phyloP scores from a whole-genome alignment of 371 early-diverging fungal genomes.

The Mucor circinelloides region DNA sequence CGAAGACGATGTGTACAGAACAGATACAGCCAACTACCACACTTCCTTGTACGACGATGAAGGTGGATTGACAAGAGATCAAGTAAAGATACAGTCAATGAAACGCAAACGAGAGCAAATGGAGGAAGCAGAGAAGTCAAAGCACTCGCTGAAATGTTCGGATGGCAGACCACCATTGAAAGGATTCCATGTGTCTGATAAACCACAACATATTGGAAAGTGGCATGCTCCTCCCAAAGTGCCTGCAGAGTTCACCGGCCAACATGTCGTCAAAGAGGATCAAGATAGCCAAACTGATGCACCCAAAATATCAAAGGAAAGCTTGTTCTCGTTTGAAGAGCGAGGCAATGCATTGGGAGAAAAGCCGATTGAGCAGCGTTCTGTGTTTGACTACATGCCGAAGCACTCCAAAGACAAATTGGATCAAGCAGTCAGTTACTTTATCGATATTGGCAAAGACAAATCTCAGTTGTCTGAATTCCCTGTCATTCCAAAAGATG shows the following conservation, averaged over 20 bases:
- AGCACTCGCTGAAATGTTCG: constrained; percentile 21
- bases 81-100: constrained; percentile 7
- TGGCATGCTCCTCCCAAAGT: constrained; percentile 65
- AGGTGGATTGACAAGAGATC: constrained; percentile 23
- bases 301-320: constrained; percentile 15
- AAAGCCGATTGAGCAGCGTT: constrained; percentile 67
- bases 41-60: constrained; percentile 43
- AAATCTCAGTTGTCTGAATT: constrained; percentile 43
- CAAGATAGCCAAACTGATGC: not conserved
- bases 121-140: constrained; percentile 2
- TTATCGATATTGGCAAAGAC: constrained; percentile 29
- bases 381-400: constrained; percentile 78
- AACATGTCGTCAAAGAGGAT: constrained; percentile 28
- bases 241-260: constrained; percentile 57
- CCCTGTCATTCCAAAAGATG: constrained; percentile 62
- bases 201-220: constrained; percentile 46
- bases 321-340: constrained; percentile 60
- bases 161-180: constrained; percentile 65
- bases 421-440: constrained; percentile 53
- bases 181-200: constrained; percentile 55
- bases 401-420: constrained; percentile 67
- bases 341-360: constrained; percentile 74
- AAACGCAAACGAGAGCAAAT: constrained; percentile 16
- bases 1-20: constrained; percentile 47
- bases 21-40: constrained; percentile 30